Conservation (phyloP, 345 rosid genomes). For the Citrus unshiu region DNA sequence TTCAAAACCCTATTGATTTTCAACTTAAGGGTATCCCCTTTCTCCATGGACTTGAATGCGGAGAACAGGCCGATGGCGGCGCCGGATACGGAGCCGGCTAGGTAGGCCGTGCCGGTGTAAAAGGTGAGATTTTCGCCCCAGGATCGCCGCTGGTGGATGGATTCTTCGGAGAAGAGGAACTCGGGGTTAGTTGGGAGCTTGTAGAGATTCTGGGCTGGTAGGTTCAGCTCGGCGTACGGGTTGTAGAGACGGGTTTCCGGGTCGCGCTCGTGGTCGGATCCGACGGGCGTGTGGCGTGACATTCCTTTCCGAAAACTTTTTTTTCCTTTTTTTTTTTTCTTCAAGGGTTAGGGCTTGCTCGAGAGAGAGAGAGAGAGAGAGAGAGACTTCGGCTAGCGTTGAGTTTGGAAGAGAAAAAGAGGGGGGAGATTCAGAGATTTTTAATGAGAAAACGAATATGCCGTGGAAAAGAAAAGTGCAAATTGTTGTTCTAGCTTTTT, state of each 20-base stretch:
- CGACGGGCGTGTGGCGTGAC: constrained; percentile 26
- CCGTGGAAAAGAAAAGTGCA: background rate
- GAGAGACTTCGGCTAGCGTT: too few species aligned
- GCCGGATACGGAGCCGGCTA: constrained; percentile 62
- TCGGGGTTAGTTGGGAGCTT: constrained; percentile 91
- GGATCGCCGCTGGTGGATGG: constrained; percentile 83
- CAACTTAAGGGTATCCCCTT: constrained; percentile 78
- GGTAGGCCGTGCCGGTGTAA: constrained; percentile 84
- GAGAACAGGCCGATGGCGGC: constrained; percentile 50
- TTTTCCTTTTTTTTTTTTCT: background rate
- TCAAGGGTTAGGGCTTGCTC: constrained; percentile 21
- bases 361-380: background rate
- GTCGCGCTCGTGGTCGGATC: constrained; percentile 47
- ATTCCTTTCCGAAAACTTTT: background rate
- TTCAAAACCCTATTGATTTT: constrained; percentile 73
- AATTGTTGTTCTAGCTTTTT: background rate
- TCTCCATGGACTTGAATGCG: constrained; percentile 62
- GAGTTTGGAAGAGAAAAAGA: background rate
- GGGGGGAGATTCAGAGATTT: background rate
- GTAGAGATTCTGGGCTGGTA: constrained; percentile 63
- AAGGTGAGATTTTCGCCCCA: constrained; percentile 98
- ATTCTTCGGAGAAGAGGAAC: constrained; percentile 85
- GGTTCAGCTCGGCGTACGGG: constrained; percentile 70
- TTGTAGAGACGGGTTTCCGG: constrained; percentile 65
- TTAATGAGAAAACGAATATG: background rate